These are phyloP conservation scores for Colletotrichum gigasporum DNA, from an alignment of 2,329 filamentous ascomycete genomes.

Conservation along the genomic window DNA sequence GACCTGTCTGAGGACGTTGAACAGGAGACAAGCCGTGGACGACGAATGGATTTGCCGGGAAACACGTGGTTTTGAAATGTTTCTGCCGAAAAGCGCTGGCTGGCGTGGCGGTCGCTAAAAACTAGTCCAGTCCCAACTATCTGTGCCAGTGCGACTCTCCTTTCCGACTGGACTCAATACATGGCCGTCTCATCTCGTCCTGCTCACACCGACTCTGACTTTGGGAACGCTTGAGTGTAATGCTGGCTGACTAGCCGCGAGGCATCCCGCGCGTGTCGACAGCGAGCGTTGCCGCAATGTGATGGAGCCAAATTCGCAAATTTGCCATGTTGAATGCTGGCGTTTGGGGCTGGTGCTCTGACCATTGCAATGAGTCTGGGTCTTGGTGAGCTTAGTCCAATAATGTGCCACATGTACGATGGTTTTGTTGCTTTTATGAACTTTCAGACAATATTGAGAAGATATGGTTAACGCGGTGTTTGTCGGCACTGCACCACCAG, in stretches of 20 bases:
- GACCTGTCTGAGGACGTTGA: not conserved
- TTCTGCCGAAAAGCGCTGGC: slow-evolving; percentile 8
- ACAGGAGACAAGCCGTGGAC: not conserved
- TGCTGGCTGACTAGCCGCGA: not conserved
- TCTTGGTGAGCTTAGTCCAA: not conserved
- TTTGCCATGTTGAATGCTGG: not conserved
- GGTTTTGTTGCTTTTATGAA: not conserved
- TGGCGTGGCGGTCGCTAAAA: not conserved
- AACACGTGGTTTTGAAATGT: slow-evolving; percentile 1
- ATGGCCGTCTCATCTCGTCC: not conserved
- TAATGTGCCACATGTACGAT: not conserved
- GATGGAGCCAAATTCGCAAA: not conserved
- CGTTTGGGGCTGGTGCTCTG: not conserved
- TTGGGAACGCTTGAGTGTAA: not conserved
- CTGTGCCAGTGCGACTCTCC: not conserved
- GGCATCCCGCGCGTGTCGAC: not conserved
- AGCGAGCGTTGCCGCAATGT: not conserved
- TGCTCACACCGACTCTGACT: not conserved
- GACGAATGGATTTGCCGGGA: slow-evolving; percentile 10
- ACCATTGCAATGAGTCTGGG: not conserved
- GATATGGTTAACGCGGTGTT: slow-evolving; percentile 72
- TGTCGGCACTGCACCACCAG: slow-evolving; percentile 60
- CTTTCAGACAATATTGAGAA: slow-evolving; percentile 72
- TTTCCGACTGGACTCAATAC: slow-evolving; percentile 7
- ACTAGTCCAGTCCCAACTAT: not conserved